Base-by-base conservation (phyloP, 345 rosid genomes). In the Cardamine chenopodiifolia region DNA sequence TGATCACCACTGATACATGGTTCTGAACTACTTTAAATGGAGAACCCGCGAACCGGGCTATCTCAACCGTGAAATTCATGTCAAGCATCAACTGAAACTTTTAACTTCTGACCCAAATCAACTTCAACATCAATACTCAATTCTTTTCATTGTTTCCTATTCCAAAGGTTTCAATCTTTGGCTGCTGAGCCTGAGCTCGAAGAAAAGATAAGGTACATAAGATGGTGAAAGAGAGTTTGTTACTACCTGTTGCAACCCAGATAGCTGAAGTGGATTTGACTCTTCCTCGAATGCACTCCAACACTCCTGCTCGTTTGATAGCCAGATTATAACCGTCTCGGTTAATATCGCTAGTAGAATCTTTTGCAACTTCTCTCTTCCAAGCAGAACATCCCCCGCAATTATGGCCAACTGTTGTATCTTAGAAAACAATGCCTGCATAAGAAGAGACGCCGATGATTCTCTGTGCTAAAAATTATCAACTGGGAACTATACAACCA, bases 11-110 rank as follows among this genome's bases (percentile, higher is more conserved):
- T 8, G 96, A 85, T 52, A 96, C 97, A 74, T 87, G 87, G 84
- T 88, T 96, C 72, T 92, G 97, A 19, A 87, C 89, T 44, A 86
- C 85, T 45, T 93, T 82, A 64, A 84, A 92, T 25, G 97, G 98
- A 78, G 92, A 95, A 14, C 99, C 98, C 15, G 99, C 99, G 62
- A 86, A 95, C 53, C 94, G 86, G 2, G 99, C 99, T 73, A 95
- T 90, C 84, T 95, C 99, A 47, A 95, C 97, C n/a, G 99, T 95
- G 83, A 95, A 95, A 79, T 92, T 97, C 99, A 95, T 95, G 74
- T 95, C 98, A 15, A 95, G 97, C 62, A 95, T 90, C 73, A 95
- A 86, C 99, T 90, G 97, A 78, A 82, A 79, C 19, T 54, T 66
- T 1, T 18, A 34, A 47, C 32, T 67, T 47, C 26, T 7, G 9